These are phyloP conservation scores for Jaminaea rosea DNA, from an alignment of 1,284 basidiomycete genomes.

Conservation along the genomic window DNA sequence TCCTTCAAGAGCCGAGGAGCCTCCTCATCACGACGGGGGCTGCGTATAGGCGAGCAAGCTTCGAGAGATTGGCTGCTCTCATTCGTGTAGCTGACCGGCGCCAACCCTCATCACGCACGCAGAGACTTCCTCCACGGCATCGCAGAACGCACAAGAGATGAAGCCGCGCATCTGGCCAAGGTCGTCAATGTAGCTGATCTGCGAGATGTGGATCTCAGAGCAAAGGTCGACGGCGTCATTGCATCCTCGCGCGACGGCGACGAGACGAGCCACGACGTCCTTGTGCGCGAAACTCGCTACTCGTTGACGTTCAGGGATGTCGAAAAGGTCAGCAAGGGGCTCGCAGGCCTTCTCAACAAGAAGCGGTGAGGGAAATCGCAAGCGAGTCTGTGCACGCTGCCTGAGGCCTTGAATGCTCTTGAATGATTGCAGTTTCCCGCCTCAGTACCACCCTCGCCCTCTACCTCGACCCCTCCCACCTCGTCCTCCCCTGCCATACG, in stretches of 20 bases:
- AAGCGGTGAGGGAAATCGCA: not conserved
- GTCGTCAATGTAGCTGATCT: conserved; percentile 22
- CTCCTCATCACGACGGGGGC: conserved; percentile 35
- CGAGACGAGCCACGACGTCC: conserved; percentile 13
- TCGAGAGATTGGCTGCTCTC: not conserved
- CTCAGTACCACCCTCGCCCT: conserved; percentile 2
- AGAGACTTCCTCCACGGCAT: conserved; percentile 45
- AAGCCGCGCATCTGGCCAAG: conserved; percentile 11
- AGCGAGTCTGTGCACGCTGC: not conserved
- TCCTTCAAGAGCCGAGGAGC: conserved; percentile 41
- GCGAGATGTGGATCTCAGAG: conserved; percentile 5
- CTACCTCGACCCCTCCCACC: conserved; percentile 2
- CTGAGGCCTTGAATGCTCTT: no score
- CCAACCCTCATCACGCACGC: not conserved
- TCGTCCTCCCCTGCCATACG: conserved; percentile 9
- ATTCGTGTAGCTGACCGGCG: not conserved
- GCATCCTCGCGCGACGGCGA: not conserved
- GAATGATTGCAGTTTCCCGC: not conserved
- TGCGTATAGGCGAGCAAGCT: conserved; percentile 28
- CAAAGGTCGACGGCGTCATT: not conserved
- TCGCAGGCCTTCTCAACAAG: conserved; percentile 17
- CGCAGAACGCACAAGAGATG: conserved; percentile 50
- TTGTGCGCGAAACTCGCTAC: conserved; percentile 59
- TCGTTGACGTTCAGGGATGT: conserved; percentile 84
- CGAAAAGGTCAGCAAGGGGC: conserved; percentile 36